Conservation (phyloP, 2,329 filamentous ascomycete species). For the Gliomastix tumulicola region DNA sequence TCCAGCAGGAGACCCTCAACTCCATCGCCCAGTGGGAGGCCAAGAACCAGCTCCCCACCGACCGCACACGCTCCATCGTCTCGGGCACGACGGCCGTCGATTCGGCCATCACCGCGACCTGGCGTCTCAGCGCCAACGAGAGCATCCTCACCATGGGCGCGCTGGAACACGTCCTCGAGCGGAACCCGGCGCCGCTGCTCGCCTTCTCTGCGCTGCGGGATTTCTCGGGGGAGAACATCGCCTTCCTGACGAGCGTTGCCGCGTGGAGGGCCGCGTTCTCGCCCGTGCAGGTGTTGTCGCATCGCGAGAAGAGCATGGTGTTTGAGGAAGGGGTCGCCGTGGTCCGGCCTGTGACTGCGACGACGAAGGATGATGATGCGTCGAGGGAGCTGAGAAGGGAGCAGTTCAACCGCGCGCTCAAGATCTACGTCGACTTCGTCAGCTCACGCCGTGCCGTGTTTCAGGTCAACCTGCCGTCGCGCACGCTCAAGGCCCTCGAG, state of each 20-base stretch:
- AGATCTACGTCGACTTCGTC: slow-evolving; percentile 56
- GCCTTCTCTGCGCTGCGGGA: slow-evolving; percentile 56
- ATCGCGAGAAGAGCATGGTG: slow-evolving; percentile 11
- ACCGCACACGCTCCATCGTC: too few relatives aligned
- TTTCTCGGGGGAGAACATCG: slow-evolving; percentile 62
- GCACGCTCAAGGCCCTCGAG: slow-evolving; percentile 43
- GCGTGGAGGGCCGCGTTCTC: slow-evolving; percentile 37
- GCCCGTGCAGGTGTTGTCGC: too few relatives aligned
- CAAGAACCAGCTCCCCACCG: slow-evolving; percentile 22
- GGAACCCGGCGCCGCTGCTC: slow-evolving; percentile 50
- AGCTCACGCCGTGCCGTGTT: slow-evolving; percentile 54
- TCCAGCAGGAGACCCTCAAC: slow-evolving; percentile 34
- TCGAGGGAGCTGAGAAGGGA: slow-evolving; percentile 27
- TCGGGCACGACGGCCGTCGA: slow-evolving; percentile 10
- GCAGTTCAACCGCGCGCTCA: slow-evolving; percentile 49
- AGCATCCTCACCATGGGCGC: slow-evolving; percentile 52
- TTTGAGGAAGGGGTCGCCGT: too few relatives aligned
- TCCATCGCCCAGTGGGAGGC: slow-evolving; percentile 35
- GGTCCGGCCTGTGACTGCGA: too few relatives aligned
- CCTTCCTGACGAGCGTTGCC: slow-evolving; percentile 52
- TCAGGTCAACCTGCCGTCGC: slow-evolving; percentile 55
- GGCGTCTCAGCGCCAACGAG: slow-evolving; percentile 24
- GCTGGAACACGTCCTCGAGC: slow-evolving; percentile 49
- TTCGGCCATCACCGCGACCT: slow-evolving; percentile 9
- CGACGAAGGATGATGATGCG: background rate